Percentiles rank a stretch among this genome's conserved stretches.
Conservation (phyloP, 176 grass and related monocot genomes). For the Urochloa ruziziensis region DNA sequence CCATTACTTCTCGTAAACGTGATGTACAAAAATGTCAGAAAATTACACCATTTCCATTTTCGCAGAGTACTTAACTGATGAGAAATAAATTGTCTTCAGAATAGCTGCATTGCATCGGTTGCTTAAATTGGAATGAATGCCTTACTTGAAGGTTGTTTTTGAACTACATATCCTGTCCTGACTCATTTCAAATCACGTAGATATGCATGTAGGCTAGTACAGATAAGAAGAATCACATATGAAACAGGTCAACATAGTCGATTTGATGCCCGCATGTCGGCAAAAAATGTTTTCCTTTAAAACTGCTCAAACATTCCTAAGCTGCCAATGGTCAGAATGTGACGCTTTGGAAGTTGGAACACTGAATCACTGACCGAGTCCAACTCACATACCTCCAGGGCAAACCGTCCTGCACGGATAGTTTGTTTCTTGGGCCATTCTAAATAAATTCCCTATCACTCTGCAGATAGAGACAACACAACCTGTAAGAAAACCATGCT, state of each 20-base stretch:
- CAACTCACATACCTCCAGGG: neutral
- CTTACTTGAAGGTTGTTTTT: neutral
- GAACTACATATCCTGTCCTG: neutral
- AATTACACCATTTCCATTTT: neutral
- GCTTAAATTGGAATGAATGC: neutral
- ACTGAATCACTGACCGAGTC: neutral
- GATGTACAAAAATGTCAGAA: neutral
- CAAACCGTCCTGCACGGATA: slow-evolving; percentile 5
- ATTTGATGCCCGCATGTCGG: neutral
- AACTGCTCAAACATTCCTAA: neutral
- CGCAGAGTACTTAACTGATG: neutral
- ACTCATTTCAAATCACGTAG: no score
- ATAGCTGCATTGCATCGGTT: neutral
- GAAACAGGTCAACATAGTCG: slow-evolving; percentile 19
- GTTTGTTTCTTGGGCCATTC: neutral
- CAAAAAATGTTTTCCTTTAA: neutral
- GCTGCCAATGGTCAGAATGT: neutral
- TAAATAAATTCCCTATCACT: neutral
- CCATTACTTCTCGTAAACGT: neutral
- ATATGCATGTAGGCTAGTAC: neutral
- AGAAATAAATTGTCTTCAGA: neutral
- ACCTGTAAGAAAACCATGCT: neutral
- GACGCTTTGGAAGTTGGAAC: neutral
- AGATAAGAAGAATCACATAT: slow-evolving; percentile 5
- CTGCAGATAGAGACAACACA: neutral